A percentile compares a stretch with the other conserved stretches of the same genome.
Conservation (phyloP, 768 basidiomycete genomes). For the Terana coerulea region DNA sequence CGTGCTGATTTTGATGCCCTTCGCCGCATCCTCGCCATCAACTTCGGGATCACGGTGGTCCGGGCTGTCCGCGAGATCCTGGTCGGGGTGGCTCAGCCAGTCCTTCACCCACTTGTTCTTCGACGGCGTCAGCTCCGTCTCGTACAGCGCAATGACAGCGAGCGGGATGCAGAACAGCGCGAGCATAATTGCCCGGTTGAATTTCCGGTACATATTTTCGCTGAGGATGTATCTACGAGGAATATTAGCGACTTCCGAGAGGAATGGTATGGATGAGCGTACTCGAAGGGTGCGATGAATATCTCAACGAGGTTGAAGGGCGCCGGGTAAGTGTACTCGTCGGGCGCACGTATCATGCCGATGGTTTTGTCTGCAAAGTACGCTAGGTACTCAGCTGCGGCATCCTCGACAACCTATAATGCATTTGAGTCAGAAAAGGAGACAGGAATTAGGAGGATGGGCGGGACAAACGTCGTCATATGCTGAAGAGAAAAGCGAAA, state of each 20-base stretch:
- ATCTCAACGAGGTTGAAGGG: conserved; percentile 90
- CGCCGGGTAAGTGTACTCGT: conserved; percentile 82
- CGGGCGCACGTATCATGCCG: conserved; percentile 81
- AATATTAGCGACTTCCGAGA: background rate
- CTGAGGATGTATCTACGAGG: conserved; percentile 41
- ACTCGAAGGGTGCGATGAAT: conserved; percentile 86
- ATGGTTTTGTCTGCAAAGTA: conserved; percentile 89
- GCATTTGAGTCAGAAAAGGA: background rate
- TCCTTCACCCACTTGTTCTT: conserved; percentile 62
- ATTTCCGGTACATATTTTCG: conserved; percentile 55
- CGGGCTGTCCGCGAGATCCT: conserved; percentile 53
- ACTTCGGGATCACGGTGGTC: conserved; percentile 57
- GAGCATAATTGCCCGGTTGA: conserved; percentile 79
- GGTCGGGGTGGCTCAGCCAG: conserved; percentile 61
- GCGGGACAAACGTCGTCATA: conserved; percentile 71
- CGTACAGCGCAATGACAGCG: conserved; percentile 67
- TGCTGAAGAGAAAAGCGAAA: conserved; percentile 92
- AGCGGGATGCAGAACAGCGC: conserved; percentile 82
- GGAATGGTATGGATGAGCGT: conserved; percentile 26
- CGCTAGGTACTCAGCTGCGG: conserved; percentile 85
- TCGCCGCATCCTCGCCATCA: conserved; percentile 47
- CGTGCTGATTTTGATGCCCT: conserved; percentile 63
- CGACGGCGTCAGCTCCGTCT: conserved; percentile 48
- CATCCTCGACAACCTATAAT: conserved; percentile 69
- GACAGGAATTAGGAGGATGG: background rate